Evolutionary conservation across 345 rosid genomes (phyloP).

Genomic region (Mallotus nudiflorus): DNA sequence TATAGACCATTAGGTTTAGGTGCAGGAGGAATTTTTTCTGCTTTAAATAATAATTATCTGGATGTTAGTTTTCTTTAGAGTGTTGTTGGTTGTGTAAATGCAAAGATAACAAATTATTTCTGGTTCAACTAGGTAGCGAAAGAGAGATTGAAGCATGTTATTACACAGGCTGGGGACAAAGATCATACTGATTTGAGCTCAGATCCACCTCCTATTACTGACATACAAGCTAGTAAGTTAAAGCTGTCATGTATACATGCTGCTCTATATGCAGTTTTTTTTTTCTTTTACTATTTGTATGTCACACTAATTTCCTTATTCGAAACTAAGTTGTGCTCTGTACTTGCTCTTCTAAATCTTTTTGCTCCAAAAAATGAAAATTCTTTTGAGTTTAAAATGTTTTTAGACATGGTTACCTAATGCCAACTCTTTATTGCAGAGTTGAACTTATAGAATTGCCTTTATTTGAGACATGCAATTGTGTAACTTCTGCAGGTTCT

Average conservation of each 20-base stretch:
- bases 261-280: not conserved
- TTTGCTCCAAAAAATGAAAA: too few relatives aligned
- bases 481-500: conserved; percentile 56
- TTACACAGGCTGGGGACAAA: conserved; percentile 70
- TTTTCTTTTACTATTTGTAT: not conserved
- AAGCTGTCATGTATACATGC: not conserved
- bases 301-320: not conserved
- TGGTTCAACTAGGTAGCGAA: conserved; percentile 63
- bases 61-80: not conserved
- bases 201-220: conserved; percentile 59
- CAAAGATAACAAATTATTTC: conserved; percentile 19
- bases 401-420: not conserved
- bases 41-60: not conserved
- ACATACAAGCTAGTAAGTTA: conserved; percentile 66
- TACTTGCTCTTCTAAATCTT: not conserved
- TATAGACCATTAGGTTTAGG: not conserved
- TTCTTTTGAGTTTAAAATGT: not conserved
- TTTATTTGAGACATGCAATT: conserved; percentile 7
- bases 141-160: conserved; percentile 69
- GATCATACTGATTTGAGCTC: conserved; percentile 50
- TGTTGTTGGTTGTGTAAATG: conserved; percentile 5
- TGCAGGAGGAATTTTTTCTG: not conserved
- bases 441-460: conserved; percentile 1
- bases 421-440: not conserved
- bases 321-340: not conserved